phyloP scores from a whole-genome alignment of 768 basidiomycete species.

The Tubosaeta brunneosetosa region DNA sequence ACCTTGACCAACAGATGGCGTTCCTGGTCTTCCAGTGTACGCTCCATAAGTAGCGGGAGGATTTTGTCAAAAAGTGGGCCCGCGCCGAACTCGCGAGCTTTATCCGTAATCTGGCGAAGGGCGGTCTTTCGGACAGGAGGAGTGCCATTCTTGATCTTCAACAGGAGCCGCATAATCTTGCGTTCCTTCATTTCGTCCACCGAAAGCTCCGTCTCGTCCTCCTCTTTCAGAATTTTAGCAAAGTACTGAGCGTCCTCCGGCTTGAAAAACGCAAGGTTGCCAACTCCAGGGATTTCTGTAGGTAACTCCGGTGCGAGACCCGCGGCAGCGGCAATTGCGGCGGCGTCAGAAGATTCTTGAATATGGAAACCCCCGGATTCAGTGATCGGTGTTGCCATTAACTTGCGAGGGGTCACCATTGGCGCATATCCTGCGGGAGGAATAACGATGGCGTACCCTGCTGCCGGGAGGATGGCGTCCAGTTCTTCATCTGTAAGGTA shows the following conservation, averaged over 20 bases:
- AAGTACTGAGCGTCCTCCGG: conserved; percentile 98
- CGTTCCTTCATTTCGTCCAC: conserved; percentile 99
- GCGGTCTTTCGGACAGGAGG: conserved; percentile 98
- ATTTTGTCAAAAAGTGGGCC: conserved; percentile 99
- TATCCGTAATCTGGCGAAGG: conserved; percentile 96
- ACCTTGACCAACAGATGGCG: conserved; percentile 98
- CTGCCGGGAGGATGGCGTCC: conserved; percentile 78
- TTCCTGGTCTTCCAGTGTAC: conserved; percentile 96
- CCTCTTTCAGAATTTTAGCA: conserved; percentile 91
- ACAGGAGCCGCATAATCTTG: conserved; percentile 95
- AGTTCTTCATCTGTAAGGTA: conserved; percentile 95
- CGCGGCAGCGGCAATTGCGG: conserved; percentile 82
- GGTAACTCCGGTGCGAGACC: conserved; percentile 91
- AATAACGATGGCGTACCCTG: conserved; percentile 87
- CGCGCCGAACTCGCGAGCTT: conserved; percentile 96
- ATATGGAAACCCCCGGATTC: conserved; percentile 85
- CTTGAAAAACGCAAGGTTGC: conserved; percentile 96
- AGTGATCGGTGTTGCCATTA: conserved; percentile 52
- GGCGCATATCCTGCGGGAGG: conserved; percentile 94
- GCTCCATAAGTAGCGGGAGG: conserved; percentile 94
- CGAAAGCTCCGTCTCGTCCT: conserved; percentile 87
- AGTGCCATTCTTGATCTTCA: conserved; percentile 99
- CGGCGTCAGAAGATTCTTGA: conserved; percentile 90
- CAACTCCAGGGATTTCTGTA: conserved; percentile 97
- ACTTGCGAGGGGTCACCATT: conserved; percentile 57